Evolutionary conservation across 257 asterid species (phyloP), one percentile per base, ranked within the genome.

Genomic region (Salvia miltiorrhiza): DNA sequence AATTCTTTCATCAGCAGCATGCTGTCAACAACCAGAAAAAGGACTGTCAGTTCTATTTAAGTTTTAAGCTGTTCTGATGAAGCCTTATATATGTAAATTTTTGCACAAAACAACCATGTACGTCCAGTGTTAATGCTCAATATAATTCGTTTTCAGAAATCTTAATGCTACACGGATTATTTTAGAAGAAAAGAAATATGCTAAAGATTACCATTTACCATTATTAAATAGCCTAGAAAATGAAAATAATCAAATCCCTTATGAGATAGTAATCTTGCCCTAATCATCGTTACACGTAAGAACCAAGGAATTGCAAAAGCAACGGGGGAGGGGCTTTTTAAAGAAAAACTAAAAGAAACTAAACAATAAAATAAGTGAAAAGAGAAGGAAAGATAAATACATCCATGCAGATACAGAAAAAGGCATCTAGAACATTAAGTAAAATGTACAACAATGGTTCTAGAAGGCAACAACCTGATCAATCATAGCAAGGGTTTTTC

Each of bases 1-100:
- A 65, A 93, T 90, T 80, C 99, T 87, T 80, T 93, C 99, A 85
- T 93, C 99, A 60, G 99, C 99, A 63, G 99, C 99, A 77, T 93
- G 99, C 99, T 90, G 90, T 63, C 76, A 60, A 78, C 66, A 55
- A 76, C 56, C 73, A 78, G 50, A 67, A 84, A 13, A 32, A 21
- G 13, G 26, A 64, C 9, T 30, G 63, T 73, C 28, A 81, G 53
- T 65, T 37, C 67, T 1, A 48, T 43, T 41, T 24, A 53, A 28
- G 37, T 69, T 65, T 43, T 40, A 70, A 75, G 63, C 61, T 47
- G 65, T 67, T 60, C 24, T 59, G 20, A 67, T 54, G 69, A 56
- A 60, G 37, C 30, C 52, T 19, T 57, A 53, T 61, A 19, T 30
- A 68, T 52, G 8, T 47, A 7, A 10, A 0, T 26, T 41, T 43